Evolutionary conservation across 2,329 filamentous ascomycete genomes (phyloP), one percentile per base, ranked within the genome.

Genomic region (Alternaria ventricosa): DNA sequence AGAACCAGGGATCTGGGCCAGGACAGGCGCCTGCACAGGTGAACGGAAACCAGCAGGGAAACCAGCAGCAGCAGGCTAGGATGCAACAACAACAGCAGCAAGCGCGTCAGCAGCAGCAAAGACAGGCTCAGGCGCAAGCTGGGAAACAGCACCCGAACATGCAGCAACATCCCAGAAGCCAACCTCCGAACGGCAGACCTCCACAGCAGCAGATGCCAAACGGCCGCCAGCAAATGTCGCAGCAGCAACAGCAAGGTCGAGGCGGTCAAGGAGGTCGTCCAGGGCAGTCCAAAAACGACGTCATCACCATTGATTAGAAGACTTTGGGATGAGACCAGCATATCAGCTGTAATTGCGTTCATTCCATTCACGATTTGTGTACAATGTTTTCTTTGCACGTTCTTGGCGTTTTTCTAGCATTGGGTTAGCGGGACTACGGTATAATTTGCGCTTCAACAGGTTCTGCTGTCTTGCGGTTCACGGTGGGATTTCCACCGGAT

Each of bases 261-360:
- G 59, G 60, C 20, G 62, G 57, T 25, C 44, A 20, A 56, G 36
- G 61, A 53, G 47, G 55, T 18, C 54, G 62, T 20, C 60, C 63
- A 41, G 63, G 63, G 12, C 63, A 65, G 25, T 56, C 36, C 8
- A 49, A 65, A 45, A 55, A 64, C 25, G 66, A 75, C 18, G 57
- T 73, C 25, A 75, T 75, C 54, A 70, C 72, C 50, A 71, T 74
- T 50, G 73, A 74, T 49, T 74, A 64, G 49, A 50, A 15, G 18
- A 41, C 36, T 8, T 41, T 41, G 36, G n/a, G 36, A 30, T 13
- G 25, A 46, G 5, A 45, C 20, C 23, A 46, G 22, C 9, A 13
- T 41, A 33, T 13, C 28, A n/a, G 20, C 22, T 41, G 13, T 22
- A 15, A 41, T 25, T 6, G 11, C 30, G 12, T 22, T 18, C 20